phyloP scores from a whole-genome alignment of 768 basidiomycete genomes.

The Austroboletus festivus region DNA sequence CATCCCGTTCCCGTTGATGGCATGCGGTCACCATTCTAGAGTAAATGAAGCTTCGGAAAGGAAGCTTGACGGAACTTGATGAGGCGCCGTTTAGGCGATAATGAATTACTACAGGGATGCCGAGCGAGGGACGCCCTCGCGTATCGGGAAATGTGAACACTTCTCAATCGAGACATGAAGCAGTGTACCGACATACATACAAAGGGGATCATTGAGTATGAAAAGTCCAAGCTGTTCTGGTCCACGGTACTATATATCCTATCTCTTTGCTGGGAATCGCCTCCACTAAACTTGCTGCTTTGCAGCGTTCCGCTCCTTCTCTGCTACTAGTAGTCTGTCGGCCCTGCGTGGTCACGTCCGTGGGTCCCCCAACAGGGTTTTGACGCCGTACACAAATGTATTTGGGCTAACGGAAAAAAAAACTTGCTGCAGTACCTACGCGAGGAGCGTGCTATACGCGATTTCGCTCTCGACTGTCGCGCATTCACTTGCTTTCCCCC shows the following conservation, averaged over 20 bases:
- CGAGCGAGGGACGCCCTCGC: conserved; percentile 12
- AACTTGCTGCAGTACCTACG: conserved; percentile 12
- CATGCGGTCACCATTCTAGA: conserved; percentile 10
- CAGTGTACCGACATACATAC: conserved; percentile 11
- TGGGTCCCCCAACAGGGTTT: conserved; percentile 22
- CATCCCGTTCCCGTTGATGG: neutral
- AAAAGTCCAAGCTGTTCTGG: neutral
- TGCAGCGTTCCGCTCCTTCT: conserved; percentile 10
- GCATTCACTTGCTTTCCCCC: neutral
- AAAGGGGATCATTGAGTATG: conserved; percentile 3
- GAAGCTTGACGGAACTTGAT: conserved; percentile 22
- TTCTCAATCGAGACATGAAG: conserved; percentile 14
- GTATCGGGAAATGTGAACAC: conserved; percentile 25
- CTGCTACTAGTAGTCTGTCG: neutral
- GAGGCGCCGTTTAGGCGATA: conserved; percentile 22
- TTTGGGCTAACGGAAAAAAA: conserved; percentile 23
- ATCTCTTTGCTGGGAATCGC: neutral
- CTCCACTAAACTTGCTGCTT: conserved; percentile 3
- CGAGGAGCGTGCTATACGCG: conserved; percentile 18
- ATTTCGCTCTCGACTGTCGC: conserved; percentile 4
- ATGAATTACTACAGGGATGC: conserved; percentile 27
- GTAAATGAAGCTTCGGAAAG: conserved; percentile 13
- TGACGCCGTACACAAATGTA: conserved; percentile 13
- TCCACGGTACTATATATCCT: neutral
- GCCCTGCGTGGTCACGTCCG: conserved; percentile 13